Evolutionary conservation across 176 grass and related monocot species (phyloP).

Genomic region (Hyparrhenia diplandra): DNA sequence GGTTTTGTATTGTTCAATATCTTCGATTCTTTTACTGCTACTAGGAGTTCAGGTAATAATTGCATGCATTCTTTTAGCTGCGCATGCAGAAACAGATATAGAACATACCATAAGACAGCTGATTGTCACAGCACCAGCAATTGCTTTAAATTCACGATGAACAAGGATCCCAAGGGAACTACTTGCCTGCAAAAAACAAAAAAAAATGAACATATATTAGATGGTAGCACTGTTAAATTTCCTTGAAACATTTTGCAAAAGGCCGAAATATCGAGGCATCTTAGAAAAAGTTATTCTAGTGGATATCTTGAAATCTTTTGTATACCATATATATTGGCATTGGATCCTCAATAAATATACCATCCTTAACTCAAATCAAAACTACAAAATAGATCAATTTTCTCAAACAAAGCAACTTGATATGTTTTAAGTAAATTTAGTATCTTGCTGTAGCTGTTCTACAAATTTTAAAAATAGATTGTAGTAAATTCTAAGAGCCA

Average conservation of each 20-base stretch:
- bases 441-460: not conserved
- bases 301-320: not conserved
- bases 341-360: not conserved
- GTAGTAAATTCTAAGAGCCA: not conserved
- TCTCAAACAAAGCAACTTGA: not conserved
- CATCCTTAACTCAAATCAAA: conserved; percentile 6
- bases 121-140: conserved; percentile 84
- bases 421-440: conserved; percentile 7
- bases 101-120: conserved; percentile 75
- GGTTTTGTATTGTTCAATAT: not conserved
- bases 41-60: not conserved
- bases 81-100: not conserved
- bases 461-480: not conserved
- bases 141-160: conserved; percentile 56
- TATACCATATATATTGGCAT: not conserved
- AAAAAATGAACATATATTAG: no score
- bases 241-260: not conserved
- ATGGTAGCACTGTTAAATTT: not conserved
- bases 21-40: not conserved
- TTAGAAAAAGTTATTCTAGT: not conserved
- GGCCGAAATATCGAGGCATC: not conserved
- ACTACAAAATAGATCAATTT: not conserved
- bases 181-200: conserved; percentile 61
- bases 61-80: not conserved
- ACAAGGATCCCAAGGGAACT: conserved; percentile 54